A percentile compares a stretch with the other conserved stretches of the same genome.
These are phyloP conservation scores for Colletotrichum nymphaeae DNA, from an alignment of 2,329 filamentous ascomycete genomes.

Conservation along the genomic window DNA sequence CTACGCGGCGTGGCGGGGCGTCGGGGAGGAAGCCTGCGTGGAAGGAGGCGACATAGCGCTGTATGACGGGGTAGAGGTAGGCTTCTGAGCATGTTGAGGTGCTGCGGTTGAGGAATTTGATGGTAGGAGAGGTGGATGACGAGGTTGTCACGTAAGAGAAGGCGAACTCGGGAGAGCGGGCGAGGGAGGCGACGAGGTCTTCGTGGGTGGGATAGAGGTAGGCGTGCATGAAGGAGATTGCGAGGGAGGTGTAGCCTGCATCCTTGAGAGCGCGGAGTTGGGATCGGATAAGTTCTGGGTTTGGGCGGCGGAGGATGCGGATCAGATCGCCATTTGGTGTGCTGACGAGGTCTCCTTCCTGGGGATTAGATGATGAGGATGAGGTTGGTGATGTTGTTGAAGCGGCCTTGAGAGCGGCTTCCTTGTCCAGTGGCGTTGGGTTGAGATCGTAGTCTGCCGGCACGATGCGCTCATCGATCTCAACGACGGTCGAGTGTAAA, in stretches of 20 bases:
- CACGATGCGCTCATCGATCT: conserved; percentile 79
- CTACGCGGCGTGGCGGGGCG: conserved; percentile 66
- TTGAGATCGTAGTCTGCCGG: conserved; percentile 78
- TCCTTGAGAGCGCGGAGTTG: conserved; percentile 70
- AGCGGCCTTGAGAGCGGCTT: conserved; percentile 40
- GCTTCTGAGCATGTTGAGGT: conserved; percentile 78
- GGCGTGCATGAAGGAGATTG: conserved; percentile 78
- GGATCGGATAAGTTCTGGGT: conserved; percentile 59
- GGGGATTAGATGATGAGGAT: neutral
- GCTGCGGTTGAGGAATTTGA: conserved; percentile 75
- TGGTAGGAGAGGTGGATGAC: conserved; percentile 76
- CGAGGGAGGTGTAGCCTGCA: conserved; percentile 63
- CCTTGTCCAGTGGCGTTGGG: conserved; percentile 62
- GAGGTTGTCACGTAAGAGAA: conserved; percentile 76
- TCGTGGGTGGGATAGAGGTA: conserved; percentile 72
- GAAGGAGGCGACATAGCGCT: conserved; percentile 75
- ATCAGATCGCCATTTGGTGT: conserved; percentile 75
- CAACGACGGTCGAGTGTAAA: conserved; percentile 74
- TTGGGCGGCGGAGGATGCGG: conserved; percentile 67
- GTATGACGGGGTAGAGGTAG: conserved; percentile 77
- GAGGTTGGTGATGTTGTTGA: neutral
- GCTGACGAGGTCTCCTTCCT: conserved; percentile 61
- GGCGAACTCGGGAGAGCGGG: conserved; percentile 69
- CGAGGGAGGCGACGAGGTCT: conserved; percentile 47
- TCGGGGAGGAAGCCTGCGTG: conserved; percentile 66